Evolutionary conservation across 2,329 filamentous ascomycete genomes (phyloP).

Genomic region (Cercospora zeae-maydis): DNA sequence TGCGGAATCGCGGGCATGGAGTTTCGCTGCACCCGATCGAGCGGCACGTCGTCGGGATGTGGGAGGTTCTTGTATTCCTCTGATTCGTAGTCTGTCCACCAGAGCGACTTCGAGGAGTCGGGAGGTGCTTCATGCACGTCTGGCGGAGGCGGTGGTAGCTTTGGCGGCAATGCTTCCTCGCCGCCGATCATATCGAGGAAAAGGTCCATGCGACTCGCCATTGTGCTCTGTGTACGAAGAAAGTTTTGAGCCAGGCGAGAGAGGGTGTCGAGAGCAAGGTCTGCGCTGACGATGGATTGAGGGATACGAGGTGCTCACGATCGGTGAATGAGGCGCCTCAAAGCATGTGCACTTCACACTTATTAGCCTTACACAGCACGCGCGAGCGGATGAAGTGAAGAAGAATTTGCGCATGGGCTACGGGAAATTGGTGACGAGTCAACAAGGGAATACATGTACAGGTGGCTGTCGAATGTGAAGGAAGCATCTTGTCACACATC

Average conservation of each 20-base stretch:
- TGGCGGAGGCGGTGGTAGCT: conserved; percentile 10
- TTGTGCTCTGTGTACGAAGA: not conserved
- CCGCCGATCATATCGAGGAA: conserved; percentile 21
- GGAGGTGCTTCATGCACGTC: not conserved
- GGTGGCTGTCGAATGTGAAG: not conserved
- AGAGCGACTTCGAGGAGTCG: not conserved
- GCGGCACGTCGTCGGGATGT: not conserved
- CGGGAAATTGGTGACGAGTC: not conserved
- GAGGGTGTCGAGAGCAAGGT: not conserved
- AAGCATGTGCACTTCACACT: not conserved
- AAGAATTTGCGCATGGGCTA: not conserved
- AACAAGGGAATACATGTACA: not conserved
- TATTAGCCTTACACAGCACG: not conserved
- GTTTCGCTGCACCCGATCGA: not conserved
- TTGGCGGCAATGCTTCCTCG: conserved; percentile 20
- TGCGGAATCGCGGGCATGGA: not conserved
- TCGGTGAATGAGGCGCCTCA: not conserved
- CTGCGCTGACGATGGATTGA: not conserved
- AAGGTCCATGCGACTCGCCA: conserved; percentile 6
- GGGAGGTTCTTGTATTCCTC: conserved; percentile 13
- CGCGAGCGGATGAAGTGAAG: not conserved
- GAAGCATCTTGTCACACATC: not conserved
- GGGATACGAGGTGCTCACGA: not conserved
- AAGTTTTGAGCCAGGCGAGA: not conserved
- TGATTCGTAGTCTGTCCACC: conserved; percentile 11